Evolutionary conservation across 129 eudicot genomes (phyloP).

Genomic region (Scalesia atractyloides): DNA sequence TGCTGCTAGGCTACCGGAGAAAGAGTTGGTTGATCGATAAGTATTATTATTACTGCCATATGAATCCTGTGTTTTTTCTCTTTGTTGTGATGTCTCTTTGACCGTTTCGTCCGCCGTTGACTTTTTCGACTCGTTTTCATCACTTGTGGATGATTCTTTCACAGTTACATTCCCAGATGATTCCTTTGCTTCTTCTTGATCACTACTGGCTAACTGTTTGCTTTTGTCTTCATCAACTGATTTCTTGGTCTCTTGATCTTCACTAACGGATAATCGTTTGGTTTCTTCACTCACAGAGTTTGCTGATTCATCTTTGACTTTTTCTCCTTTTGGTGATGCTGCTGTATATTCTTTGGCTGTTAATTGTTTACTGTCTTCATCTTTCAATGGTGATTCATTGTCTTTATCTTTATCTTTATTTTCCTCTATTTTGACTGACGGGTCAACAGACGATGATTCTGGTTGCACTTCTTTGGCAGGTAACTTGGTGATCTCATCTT

Average conservation of each 20-base stretch:
- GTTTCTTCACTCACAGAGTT: neutral
- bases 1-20: neutral
- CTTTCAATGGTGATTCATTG: neutral
- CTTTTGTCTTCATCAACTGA: neutral
- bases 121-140: constrained; percentile 3
- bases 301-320: constrained; percentile 15
- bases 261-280: neutral
- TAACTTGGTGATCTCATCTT: no score
- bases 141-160: neutral
- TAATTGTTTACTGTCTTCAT: constrained; percentile 12
- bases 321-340: constrained; percentile 15
- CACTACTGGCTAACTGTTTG: neutral
- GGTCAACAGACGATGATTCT: no score
- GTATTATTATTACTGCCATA: neutral
- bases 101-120: neutral
- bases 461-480: no score
- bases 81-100: neutral
- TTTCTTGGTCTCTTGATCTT: constrained; percentile 1
- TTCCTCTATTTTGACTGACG: no score
- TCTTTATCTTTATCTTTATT: constrained; percentile 15
- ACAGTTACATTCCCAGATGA: neutral
- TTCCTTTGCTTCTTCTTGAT: constrained; percentile 12
- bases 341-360: constrained; percentile 20
- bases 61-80: neutral
- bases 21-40: neutral